Conservation (phyloP, 176 grass and related monocot genomes). For the Dendrocalamus sinicus region DNA sequence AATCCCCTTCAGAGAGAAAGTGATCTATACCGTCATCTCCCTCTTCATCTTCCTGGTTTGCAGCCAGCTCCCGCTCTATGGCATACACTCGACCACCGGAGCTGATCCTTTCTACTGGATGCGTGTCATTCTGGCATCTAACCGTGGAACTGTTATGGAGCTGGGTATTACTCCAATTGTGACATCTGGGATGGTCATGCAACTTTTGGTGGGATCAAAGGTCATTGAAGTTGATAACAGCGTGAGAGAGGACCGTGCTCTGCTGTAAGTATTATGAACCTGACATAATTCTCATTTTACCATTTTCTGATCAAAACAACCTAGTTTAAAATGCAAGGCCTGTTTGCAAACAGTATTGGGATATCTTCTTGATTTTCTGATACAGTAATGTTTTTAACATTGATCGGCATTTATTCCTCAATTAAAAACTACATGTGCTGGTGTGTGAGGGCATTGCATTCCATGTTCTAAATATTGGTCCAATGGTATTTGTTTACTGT, state of each 20-base stretch:
- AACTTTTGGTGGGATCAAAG: conserved; percentile 69
- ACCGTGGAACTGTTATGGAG: conserved; percentile 7
- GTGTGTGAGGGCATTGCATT: background rate
- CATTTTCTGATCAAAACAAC: background rate
- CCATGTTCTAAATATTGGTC: background rate
- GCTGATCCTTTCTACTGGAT: conserved; percentile 97
- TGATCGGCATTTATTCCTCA: background rate
- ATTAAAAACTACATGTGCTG: background rate
- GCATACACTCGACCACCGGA: conserved; percentile 91
- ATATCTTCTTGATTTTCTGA: background rate
- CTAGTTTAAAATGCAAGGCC: background rate
- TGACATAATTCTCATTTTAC: background rate
- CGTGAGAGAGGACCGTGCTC: background rate
- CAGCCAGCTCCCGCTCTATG: conserved; percentile 95
- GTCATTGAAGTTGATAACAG: conserved; percentile 41
- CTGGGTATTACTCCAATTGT: conserved; percentile 87
- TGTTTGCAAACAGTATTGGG: background rate
- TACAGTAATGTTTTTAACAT: background rate
- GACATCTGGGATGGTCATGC: background rate
- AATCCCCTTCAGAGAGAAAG: conserved; percentile 91
- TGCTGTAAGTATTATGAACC: background rate
- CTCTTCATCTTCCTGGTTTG: conserved; percentile 96
- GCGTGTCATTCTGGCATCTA: conserved; percentile 56
- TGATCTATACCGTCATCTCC: conserved; percentile 90
- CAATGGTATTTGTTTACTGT: background rate